Base-by-base conservation (phyloP, 2,329 filamentous ascomycete genomes). In the Calonectria hongkongensis region DNA sequence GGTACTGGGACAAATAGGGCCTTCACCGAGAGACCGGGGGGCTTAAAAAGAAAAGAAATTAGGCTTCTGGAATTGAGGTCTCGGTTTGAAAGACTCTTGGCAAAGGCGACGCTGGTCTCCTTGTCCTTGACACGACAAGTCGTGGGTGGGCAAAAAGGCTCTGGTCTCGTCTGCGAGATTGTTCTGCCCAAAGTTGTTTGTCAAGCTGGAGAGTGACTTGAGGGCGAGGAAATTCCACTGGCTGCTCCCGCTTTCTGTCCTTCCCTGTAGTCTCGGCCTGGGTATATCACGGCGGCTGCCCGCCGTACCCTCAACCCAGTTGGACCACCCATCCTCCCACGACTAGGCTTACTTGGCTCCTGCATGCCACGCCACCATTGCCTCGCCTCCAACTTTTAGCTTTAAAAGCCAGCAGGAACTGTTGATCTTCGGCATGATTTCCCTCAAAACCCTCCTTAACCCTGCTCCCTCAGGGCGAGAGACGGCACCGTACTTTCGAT, bases 401-500 rank as follows among this genome's bases (percentile, higher is more conserved):
- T 36, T 63, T 65, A 65, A 43, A 68, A 28, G 9, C 50, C 30
- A 47, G 51, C 48, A 70, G 54, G 68, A 75, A 79, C 76, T 66
- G 63, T 72, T 62, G 60, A 66, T 71, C 27, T 60, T 81, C 80
- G 82, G 78, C 79, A 94, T 94, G 92, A 83, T 93, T 73, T 91
- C 92, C 60, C 87, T 94, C 76, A 87, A 90, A 45, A 92, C 90
- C 75, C 87, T 94, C 79, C 89, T 94, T 81, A 94, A 94, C 81
- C 92, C 92, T 77, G 83, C 87, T 65, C 86, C 89, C 74, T 81
- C 87, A 70, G 84, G 85, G 75, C 80, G 83, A 67, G 78, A 86
- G 82, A 81, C 83, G 65, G 45, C 66, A 50, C 62, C 71, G 41
- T 75, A 74, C 45, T 84, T 85, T 76, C 85, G 83, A 75, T 85